These are phyloP conservation scores for Russula lepida DNA, from an alignment of 768 basidiomycete genomes.

Conservation along the genomic window DNA sequence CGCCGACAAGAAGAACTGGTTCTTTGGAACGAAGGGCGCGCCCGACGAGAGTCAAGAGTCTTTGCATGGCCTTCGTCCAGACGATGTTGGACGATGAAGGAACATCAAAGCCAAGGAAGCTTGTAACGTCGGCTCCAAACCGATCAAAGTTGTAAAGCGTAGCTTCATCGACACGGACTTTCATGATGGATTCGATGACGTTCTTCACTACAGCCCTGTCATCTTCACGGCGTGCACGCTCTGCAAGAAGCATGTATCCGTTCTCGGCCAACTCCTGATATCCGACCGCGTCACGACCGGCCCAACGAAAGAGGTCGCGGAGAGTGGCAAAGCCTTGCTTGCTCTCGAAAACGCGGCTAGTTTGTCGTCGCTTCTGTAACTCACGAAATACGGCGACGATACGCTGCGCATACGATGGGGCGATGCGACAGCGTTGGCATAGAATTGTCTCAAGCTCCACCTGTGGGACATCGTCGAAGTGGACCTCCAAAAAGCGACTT, in stretches of 20 bases:
- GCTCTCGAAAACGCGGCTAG: slow-evolving; percentile 90
- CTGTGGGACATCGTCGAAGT: slow-evolving; percentile 95
- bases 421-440: slow-evolving; percentile 85
- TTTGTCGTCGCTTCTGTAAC: slow-evolving; percentile 85
- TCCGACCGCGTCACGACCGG: slow-evolving; percentile 76
- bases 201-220: slow-evolving; percentile 88
- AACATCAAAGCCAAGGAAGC: slow-evolving; percentile 48
- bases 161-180: slow-evolving; percentile 69
- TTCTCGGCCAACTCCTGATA: slow-evolving; percentile 93
- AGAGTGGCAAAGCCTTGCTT: slow-evolving; percentile 96
- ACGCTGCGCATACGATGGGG: slow-evolving; percentile 84
- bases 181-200: slow-evolving; percentile 84
- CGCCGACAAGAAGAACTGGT: slow-evolving; percentile 90
- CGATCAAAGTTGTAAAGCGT: slow-evolving; percentile 54
- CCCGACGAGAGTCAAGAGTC: slow-evolving; percentile 75
- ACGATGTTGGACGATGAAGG: slow-evolving; percentile 49
- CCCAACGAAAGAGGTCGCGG: slow-evolving; percentile 97
- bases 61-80: slow-evolving; percentile 92
- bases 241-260: slow-evolving; percentile 95
- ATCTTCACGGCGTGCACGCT: slow-evolving; percentile 75
- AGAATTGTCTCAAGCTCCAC: slow-evolving; percentile 88
- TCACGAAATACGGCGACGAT: slow-evolving; percentile 92
- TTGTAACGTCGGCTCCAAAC: slow-evolving; percentile 32
- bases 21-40: slow-evolving; percentile 88
- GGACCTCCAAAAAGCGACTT: slow-evolving; percentile 94